These are phyloP conservation scores for Artemisia tridentata DNA, from an alignment of 129 eudicot species.

Conservation along the genomic window DNA sequence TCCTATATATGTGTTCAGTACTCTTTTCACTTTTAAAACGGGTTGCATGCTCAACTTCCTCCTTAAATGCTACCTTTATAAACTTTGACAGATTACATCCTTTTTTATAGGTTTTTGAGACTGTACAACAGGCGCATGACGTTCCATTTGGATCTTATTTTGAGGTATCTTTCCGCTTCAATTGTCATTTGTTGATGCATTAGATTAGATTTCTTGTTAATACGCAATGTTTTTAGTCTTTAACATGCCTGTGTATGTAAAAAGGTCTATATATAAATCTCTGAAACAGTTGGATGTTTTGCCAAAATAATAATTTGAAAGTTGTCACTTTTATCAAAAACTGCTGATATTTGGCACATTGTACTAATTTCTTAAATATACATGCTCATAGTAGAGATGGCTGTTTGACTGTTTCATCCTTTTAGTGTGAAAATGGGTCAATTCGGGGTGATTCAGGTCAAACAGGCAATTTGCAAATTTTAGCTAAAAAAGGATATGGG, in stretches of 20 bases:
- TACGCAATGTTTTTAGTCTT: not conserved
- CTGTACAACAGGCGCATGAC: slow-evolving; percentile 95
- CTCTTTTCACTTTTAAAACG: too few relatives aligned
- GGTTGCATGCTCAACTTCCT: not conserved
- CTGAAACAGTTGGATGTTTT: not conserved
- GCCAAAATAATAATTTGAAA: slow-evolving; percentile 3
- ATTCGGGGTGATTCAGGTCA: too few relatives aligned
- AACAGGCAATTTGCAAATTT: too few relatives aligned
- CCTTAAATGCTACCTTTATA: slow-evolving; percentile 3
- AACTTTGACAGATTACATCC: not conserved
- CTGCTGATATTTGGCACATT: too few relatives aligned
- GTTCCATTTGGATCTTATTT: slow-evolving; percentile 95
- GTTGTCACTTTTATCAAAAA: too few relatives aligned
- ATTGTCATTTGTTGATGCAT: slow-evolving; percentile 5
- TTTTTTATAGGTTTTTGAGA: slow-evolving; percentile 74
- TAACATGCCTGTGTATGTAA: slow-evolving; percentile 1
- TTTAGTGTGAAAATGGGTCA: too few relatives aligned
- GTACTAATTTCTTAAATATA: too few relatives aligned
- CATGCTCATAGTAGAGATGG: too few relatives aligned
- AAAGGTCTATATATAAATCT: not conserved
- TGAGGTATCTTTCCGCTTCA: slow-evolving; percentile 60
- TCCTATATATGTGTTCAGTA: not conserved
- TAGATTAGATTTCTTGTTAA: slow-evolving; percentile 3
- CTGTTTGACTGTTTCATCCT: too few relatives aligned
- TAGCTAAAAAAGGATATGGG: too few relatives aligned